Evolutionary conservation across 1,284 basidiomycete species (phyloP), one percentile per base, ranked within the genome.

Genomic region (Cutaneotrichosporon dermatis): DNA sequence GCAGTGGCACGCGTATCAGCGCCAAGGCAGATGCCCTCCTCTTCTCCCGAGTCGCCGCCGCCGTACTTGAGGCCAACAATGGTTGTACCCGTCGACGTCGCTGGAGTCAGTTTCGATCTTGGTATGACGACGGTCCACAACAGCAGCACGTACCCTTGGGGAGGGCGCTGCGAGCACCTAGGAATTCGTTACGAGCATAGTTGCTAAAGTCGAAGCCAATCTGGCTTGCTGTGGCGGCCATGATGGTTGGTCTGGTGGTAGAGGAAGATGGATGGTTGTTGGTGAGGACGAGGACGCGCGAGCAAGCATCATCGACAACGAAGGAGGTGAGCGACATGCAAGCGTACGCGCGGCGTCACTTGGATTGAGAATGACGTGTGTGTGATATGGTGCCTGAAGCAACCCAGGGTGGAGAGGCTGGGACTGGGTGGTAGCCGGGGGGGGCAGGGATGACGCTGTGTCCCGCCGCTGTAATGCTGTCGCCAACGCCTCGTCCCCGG

Each of bases 1-100:
- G 88, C 91, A 0, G 95, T 98, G 2, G 94, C 92, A 70, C 95
- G 84, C 0, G 96, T 99, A 79, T 99, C 96, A 40, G 96, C 96
- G 48, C 95, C 96, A 10, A 99, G 85, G 12, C 97, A 86, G 61
- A 99, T 87, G 4, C 95, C 96, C 74, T 92, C 92, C 67, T 87
- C 87, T 76, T n/a, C n/a, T n/a, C n/a, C 78, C 7, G 73, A 72
- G 60, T 79, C 78, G 49, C 82, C 78, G 49, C 79, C 79, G 34
- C 82, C 82, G 77, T 90, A 99, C 59, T 97, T 80, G 71, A 92
- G 92, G 35, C 95, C 96, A n/a, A 82, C 81, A 62, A 99, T 98
- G 45, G 95, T 99, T 2, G 96, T 99, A 72, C n/a, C 95, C 95
- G 94, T 97, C 75, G 90, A 92, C 4, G 91, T 94, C 4, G 91